A percentile compares a stretch with the other conserved stretches of the same genome.
Conservation (phyloP, 441 rosid genomes). For the Arabidopsis hybrid region DNA sequence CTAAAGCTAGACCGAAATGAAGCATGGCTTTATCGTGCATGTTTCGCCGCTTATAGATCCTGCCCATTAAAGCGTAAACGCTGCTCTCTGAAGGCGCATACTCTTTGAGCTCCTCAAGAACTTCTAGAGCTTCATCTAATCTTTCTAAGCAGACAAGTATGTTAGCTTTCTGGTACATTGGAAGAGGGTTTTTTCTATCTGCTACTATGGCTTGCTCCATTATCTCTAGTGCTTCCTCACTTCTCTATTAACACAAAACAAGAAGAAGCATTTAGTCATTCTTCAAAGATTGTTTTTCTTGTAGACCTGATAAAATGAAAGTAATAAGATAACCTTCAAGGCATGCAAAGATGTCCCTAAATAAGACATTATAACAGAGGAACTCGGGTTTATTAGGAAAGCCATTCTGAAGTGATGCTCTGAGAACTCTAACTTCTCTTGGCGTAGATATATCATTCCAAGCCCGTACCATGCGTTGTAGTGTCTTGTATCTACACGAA, state of each 20-base stretch:
- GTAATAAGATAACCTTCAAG: conserved; percentile 58
- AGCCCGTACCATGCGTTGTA: conserved; percentile 98
- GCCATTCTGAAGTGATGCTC: conserved; percentile 98
- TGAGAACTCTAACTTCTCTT: conserved; percentile 93
- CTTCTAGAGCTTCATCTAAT: conserved; percentile 85
- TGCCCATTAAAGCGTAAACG: conserved; percentile 97
- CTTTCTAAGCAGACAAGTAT: conserved; percentile 82
- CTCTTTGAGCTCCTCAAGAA: conserved; percentile 95
- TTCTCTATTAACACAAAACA: conserved; percentile 59
- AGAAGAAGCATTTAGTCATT: conserved; percentile 22
- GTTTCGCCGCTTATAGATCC: conserved; percentile 72
- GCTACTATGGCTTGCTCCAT: conserved; percentile 93
- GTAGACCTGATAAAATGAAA: conserved; percentile 24
- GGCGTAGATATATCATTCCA: conserved; percentile 95
- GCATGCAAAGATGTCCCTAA: conserved; percentile 93
- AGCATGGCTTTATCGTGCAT: conserved; percentile 95
- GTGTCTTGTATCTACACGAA: conserved; percentile 87
- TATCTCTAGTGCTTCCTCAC: conserved; percentile 86
- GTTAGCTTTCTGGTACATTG: conserved; percentile 98
- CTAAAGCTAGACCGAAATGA: conserved; percentile 94
- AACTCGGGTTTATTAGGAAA: conserved; percentile 76
- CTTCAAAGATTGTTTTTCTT: neutral
- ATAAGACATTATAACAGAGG: conserved; percentile 96
- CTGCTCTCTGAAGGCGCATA: conserved; percentile 94
- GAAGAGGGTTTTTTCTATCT: conserved; percentile 94